Evolutionary conservation across 306 rosid genomes (phyloP), one percentile per base, ranked within the genome.

Genomic region (Vigna angularis): DNA sequence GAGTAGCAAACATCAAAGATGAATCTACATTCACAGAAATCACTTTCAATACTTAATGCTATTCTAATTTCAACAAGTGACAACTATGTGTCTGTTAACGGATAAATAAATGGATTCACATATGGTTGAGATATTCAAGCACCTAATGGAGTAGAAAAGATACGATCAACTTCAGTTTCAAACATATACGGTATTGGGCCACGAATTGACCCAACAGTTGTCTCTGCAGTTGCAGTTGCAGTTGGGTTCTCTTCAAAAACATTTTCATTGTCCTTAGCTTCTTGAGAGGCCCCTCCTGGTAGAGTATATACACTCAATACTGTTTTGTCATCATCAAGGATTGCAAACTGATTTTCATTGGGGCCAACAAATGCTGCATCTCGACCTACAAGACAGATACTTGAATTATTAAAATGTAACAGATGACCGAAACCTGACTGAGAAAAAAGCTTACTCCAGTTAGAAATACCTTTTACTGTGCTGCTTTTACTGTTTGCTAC

Each of bases 361-460:
- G 97, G 88, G 61, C 98, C 98, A 83, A 94, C 82, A 80, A 94
- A 90, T 81, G 98, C 97, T 75, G 92, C 94, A 79, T 92, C 98
- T 76, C 87, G 90, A 72, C 98, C 98, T 94, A 70, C 66, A 82
- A 73, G 78, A 83, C 48, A 74, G 75, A 70, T 45, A 57, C 64
- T 40, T 36, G 32, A 73, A 70, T 56, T 74, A 70, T 79, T 58
- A 77, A 65, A 38, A 67, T 13, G 53, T 67, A 58, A 47, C 52
- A 26, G 66, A 77, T 45, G 63, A 70, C 52, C 52, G 10, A 77
- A 65, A 68, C 79, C 69, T 20, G 72, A 44, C 36, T 51, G 55
- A 79, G 26, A 67, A 28, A 72, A 52, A 73, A 65, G 76, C 12
- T 20, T 16, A 80, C 71, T 49, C 67, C 81, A 6, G 69, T 72